Percentiles rank a stretch among this genome's conserved stretches.
Evolutionary conservation across 768 basidiomycete genomes (phyloP).

Genomic region (Asterophora lycoperdoides): DNA sequence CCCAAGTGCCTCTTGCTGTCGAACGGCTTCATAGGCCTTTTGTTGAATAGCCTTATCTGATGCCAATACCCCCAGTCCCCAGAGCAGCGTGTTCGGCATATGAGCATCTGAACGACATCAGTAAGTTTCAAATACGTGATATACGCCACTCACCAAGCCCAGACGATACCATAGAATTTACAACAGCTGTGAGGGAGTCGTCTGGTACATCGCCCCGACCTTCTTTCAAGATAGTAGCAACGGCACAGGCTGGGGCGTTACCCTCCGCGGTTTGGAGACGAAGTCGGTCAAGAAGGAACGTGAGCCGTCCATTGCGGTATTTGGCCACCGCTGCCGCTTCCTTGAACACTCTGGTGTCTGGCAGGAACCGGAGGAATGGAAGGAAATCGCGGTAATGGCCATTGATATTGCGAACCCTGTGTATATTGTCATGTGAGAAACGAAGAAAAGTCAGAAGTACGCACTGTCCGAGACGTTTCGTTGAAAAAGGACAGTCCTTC

Average conservation of each 20-base stretch:
- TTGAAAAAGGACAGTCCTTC: conserved; percentile 12
- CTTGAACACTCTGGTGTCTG: conserved; percentile 6
- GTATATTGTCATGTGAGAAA: neutral
- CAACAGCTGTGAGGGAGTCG: conserved; percentile 13
- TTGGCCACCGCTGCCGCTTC: conserved; percentile 14
- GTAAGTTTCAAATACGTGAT: neutral
- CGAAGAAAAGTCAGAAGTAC: neutral
- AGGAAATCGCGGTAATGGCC: conserved; percentile 14
- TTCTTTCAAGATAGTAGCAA: conserved; percentile 10
- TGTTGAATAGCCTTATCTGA: conserved; percentile 9
- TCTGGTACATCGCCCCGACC: conserved; percentile 11
- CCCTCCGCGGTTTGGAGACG: conserved; percentile 6
- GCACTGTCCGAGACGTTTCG: conserved; percentile 17
- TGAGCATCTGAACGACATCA: conserved; percentile 9
- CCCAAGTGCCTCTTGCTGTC: conserved; percentile 7
- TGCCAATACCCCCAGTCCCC: conserved; percentile 14
- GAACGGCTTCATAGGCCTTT: conserved; percentile 13
- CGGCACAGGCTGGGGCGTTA: conserved; percentile 9
- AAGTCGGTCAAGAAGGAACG: conserved; percentile 5
- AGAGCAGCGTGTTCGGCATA: conserved; percentile 15
- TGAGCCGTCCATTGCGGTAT: conserved; percentile 11
- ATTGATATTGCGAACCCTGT: conserved; percentile 14
- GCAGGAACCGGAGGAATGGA: conserved; percentile 14
- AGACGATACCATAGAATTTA: conserved; percentile 17
- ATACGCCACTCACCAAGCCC: conserved; percentile 6